phyloP scores from a whole-genome alignment of 2,329 filamentous ascomycete species.

The Phialocephala sp. region DNA sequence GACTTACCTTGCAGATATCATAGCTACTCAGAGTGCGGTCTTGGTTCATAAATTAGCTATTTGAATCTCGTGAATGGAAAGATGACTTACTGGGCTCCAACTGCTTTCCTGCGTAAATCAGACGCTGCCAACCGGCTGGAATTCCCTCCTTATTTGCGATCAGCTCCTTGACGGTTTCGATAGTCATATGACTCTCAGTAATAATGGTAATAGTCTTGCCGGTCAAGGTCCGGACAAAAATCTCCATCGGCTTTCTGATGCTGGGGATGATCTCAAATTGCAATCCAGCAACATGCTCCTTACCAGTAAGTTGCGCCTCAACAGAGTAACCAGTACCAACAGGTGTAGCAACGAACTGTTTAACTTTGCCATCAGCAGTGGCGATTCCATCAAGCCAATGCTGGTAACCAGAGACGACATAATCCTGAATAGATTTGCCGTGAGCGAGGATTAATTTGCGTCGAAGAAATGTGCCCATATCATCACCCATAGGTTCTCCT shows the following conservation, averaged over 20 bases:
- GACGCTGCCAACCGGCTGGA: slow-evolving; percentile 91
- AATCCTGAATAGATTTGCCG: slow-evolving; percentile 46
- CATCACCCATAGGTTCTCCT: slow-evolving; percentile 38
- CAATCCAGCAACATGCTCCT: slow-evolving; percentile 46
- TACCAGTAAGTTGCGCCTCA: slow-evolving; percentile 49
- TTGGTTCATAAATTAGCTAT: not conserved
- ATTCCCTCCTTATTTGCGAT: slow-evolving; percentile 99
- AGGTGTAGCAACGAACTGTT: slow-evolving; percentile 52
- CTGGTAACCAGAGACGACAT: slow-evolving; percentile 49
- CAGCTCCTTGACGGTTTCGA: slow-evolving; percentile 99
- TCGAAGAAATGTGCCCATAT: slow-evolving; percentile 28
- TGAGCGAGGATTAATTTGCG: slow-evolving; percentile 3
- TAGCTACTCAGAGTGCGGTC: not conserved
- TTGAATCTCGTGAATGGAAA: not conserved
- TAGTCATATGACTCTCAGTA: slow-evolving; percentile 93
- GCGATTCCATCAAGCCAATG: slow-evolving; percentile 51
- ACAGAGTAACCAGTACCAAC: slow-evolving; percentile 48
- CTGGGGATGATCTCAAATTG: slow-evolving; percentile 47
- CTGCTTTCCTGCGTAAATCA: slow-evolving; percentile 98
- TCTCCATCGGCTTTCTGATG: slow-evolving; percentile 5
- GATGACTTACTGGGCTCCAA: slow-evolving; percentile 76
- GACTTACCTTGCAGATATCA: not conserved
- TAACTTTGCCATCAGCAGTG: slow-evolving; percentile 42
- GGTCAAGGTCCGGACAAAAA: slow-evolving; percentile 75
- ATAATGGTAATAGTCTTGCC: not conserved